phyloP scores from a whole-genome alignment of 2,329 filamentous ascomycete species.

The Monosporascus sp. region DNA sequence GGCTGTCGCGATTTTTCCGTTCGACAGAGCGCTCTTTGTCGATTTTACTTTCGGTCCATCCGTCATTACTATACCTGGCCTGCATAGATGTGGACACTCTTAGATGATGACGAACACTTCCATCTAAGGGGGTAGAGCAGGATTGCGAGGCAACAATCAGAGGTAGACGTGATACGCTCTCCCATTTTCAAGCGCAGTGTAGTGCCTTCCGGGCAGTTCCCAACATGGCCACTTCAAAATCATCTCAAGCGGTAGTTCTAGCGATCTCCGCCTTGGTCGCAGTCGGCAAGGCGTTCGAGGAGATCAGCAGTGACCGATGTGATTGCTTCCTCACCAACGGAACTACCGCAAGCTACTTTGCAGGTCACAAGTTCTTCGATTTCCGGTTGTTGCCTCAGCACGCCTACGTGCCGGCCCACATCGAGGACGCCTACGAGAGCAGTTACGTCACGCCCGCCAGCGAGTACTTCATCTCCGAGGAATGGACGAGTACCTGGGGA shows the following conservation, averaged over 20 bases:
- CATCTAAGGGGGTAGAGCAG: not conserved
- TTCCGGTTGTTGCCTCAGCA: slow-evolving; percentile 38
- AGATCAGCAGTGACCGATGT: slow-evolving; percentile 28
- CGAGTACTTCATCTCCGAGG: slow-evolving; percentile 24
- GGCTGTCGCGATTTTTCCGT: not conserved
- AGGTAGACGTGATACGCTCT: slow-evolving; percentile 5
- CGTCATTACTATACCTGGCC: not conserved
- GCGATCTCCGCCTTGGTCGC: slow-evolving; percentile 9
- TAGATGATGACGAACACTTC: too few species aligned
- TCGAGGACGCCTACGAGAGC: slow-evolving; percentile 22
- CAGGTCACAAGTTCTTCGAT: slow-evolving; percentile 44
- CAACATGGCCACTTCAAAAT: slow-evolving; percentile 8
- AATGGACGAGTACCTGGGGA: slow-evolving; percentile 27
- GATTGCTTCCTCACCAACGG: slow-evolving; percentile 45
- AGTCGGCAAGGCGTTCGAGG: slow-evolving; percentile 12
- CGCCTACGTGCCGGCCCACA: slow-evolving; percentile 25
- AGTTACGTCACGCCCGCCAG: slow-evolving; percentile 22
- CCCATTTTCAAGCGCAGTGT: not conserved
- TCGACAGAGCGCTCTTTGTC: not conserved
- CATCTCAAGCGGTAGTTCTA: slow-evolving; percentile 9
- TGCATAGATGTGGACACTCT: too few species aligned
- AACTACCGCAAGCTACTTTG: slow-evolving; percentile 36
- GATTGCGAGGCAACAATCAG: not conserved
- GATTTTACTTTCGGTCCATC: not conserved
- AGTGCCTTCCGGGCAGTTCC: too few species aligned